Percentiles rank a stretch among this genome's conserved stretches.
These are phyloP conservation scores for Ophiostoma fasciatum DNA, from an alignment of 2,329 filamentous ascomycete species.

Conservation along the genomic window DNA sequence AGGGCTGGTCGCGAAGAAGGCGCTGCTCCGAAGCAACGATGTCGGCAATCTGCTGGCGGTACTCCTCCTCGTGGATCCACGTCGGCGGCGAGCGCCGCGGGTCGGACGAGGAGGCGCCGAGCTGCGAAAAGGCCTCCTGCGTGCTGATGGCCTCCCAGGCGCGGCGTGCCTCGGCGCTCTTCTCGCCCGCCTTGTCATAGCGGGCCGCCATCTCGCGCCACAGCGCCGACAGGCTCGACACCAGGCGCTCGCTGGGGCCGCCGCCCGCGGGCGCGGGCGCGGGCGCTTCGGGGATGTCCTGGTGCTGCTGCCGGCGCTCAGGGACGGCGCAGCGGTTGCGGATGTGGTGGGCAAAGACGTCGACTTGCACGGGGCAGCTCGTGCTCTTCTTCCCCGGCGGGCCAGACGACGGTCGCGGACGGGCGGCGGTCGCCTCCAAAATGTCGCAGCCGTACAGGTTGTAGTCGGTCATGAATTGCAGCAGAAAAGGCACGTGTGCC, in stretches of 20 bases:
- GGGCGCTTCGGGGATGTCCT: constrained; percentile 70
- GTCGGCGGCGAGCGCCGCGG: constrained; percentile 53
- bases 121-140: constrained; percentile 65
- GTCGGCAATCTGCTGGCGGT: constrained; percentile 45
- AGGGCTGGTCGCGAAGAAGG: constrained; percentile 45
- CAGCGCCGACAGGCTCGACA: constrained; percentile 81
- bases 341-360: constrained; percentile 80
- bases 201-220: constrained; percentile 36
- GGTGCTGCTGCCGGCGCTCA: constrained; percentile 66
- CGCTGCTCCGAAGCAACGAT: constrained; percentile 34
- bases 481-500: constrained; percentile 77
- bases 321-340: constrained; percentile 63
- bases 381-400: constrained; percentile 28
- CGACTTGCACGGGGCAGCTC: constrained; percentile 70
- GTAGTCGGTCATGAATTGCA: constrained; percentile 98
- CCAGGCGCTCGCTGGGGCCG: constrained; percentile 60
- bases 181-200: constrained; percentile 56
- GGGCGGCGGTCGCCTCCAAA: constrained; percentile 55
- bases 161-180: constrained; percentile 59
- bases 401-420: constrained; percentile 65
- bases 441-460: constrained; percentile 92
- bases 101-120: constrained; percentile 83
- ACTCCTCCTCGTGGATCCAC: constrained; percentile 90
- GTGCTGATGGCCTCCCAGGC: constrained; percentile 47
- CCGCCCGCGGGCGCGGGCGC: too few species aligned